Evolutionary conservation across 2,329 filamentous ascomycete species (phyloP).

Genomic region (Colletotrichum sansevieriae): DNA sequence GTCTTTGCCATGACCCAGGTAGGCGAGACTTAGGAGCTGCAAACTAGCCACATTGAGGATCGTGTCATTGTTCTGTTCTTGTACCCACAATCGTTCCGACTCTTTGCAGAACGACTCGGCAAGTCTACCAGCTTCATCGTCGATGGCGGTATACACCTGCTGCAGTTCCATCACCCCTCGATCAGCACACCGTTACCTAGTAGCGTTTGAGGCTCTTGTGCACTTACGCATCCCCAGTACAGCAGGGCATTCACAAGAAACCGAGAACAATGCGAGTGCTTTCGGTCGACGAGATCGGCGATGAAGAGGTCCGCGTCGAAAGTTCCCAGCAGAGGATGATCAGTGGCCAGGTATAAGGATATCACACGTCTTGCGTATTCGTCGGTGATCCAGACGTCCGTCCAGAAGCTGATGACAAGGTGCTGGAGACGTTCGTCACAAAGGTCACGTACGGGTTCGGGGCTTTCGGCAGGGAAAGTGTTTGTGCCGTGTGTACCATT

Average conservation of each 20-base stretch:
- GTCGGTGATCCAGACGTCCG: constrained; percentile 48
- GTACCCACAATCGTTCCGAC: constrained; percentile 47
- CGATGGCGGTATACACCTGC: constrained; percentile 54
- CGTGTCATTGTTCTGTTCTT: constrained; percentile 39
- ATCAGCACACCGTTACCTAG: background rate
- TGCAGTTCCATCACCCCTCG: constrained; percentile 27
- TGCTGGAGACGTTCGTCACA: constrained; percentile 49
- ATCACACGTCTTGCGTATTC: constrained; percentile 50
- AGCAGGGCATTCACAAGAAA: constrained; percentile 53
- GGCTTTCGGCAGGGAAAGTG: background rate
- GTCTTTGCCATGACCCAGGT: constrained; percentile 52
- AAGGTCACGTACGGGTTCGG: constrained; percentile 22
- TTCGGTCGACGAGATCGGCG: constrained; percentile 47
- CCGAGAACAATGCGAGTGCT: constrained; percentile 48
- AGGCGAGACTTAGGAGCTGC: constrained; percentile 51
- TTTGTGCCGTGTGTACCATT: background rate
- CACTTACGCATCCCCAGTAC: constrained; percentile 52
- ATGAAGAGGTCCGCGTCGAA: constrained; percentile 54
- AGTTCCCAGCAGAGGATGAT: constrained; percentile 53
- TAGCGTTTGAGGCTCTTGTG: background rate
- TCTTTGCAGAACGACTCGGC: constrained; percentile 45
- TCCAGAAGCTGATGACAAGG: constrained; percentile 52
- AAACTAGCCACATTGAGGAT: constrained; percentile 49
- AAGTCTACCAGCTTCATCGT: constrained; percentile 42
- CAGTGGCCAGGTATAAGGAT: constrained; percentile 54